A percentile compares a stretch with the other conserved stretches of the same genome.
phyloP scores from a whole-genome alignment of 805 yeast species.

The Lipomyces japonicus region DNA sequence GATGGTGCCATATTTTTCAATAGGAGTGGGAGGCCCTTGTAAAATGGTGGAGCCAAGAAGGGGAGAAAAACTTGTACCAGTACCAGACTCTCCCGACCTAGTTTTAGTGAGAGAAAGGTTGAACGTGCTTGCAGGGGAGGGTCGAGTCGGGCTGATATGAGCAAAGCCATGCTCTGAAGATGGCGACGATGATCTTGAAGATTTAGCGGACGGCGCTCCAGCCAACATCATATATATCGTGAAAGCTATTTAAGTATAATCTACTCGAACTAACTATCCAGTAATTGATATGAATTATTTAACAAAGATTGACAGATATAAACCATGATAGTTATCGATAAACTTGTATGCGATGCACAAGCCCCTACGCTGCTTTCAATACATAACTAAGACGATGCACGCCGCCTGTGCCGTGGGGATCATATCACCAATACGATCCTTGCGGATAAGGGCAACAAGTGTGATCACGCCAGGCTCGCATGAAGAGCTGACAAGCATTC shows the following conservation, averaged over 20 bases:
- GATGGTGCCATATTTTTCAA: conserved; percentile 66
- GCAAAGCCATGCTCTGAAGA: conserved; percentile 5
- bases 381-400: no score
- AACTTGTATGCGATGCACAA: no score
- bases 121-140: conserved; percentile 2
- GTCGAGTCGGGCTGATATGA: conserved; percentile 18
- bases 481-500: background rate
- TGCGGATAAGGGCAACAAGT: no score
- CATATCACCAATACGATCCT: no score
- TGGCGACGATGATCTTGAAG: conserved; percentile 14
- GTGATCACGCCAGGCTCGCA: no score
- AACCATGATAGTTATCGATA: no score
- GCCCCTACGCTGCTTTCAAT: no score
- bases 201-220: conserved; percentile 2
- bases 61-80: conserved; percentile 6
- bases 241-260: no score
- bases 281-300: no score
- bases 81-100: conserved; percentile 18
- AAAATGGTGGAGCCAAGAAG: conserved; percentile 21
- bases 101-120: conserved; percentile 22
- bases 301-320: no score
- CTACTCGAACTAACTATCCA: no score
- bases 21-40: conserved; percentile 25
- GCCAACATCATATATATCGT: background rate
- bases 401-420: no score